Base-by-base conservation (phyloP, 176 grass and related monocot species). In the Elaeis guineensis region DNA sequence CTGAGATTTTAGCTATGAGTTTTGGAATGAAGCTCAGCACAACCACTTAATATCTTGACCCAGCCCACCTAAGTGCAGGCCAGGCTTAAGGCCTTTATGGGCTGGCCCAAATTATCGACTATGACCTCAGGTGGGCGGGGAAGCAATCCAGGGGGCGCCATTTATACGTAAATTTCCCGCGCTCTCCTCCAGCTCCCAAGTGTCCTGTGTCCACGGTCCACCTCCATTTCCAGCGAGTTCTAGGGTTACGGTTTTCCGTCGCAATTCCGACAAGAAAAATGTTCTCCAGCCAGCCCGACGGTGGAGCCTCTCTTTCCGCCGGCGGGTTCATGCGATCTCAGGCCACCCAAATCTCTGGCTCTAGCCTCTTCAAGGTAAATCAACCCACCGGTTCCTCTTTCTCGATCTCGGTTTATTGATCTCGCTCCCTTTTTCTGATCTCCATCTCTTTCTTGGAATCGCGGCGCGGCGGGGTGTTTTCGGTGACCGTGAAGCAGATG, bases 401-500 rank as follows among this genome's bases (percentile, higher is more conserved):
- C 21, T 24, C 3, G 35, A 44, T 44, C 35, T 44, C 35, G 35
- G 1, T 44, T 39, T 39, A 7, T 39, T 39, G 1, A 39, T 25
- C 39, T 52, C 17, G 16, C 16, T 51, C 19, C 9, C 14, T 21
- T n/a, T 72, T 51, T 23, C 19, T 1, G 23, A 50, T 54, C 44
- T 30, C 29, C 19, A 5, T 50, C 25, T 39, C 25, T 21, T 22
- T 61, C n/a, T 52, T 66, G 86, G 93, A 76, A 62, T 71, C 81
- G 87, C 25, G 67, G 79, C 21, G 79, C 55, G 15, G 56, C 60
- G 49, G 84, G 19, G 84, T 77, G 5, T 75, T 76, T 75, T 88
- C 93, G 4, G 61, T 98, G 66, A 92, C 88, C n/a, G 67, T 92
- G 26, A 98, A 88, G 76, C 93, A 89, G 80, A 80, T 92, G 39